Evolutionary conservation across 2,329 filamentous ascomycete genomes (phyloP).

Genomic region (Fusarium sp.): DNA sequence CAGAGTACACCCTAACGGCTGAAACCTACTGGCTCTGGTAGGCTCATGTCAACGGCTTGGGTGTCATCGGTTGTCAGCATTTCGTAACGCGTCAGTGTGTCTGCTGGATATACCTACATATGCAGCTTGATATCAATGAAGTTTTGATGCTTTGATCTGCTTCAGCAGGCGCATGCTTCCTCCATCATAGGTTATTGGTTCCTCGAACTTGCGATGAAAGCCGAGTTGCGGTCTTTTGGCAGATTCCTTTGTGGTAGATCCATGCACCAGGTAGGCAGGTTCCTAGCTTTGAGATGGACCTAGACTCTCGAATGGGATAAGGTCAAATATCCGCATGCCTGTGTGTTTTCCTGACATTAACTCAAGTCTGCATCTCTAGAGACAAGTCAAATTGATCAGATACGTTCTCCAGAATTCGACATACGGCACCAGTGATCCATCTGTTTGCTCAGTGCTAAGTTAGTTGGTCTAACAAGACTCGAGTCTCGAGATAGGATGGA

Average conservation of each 20-base stretch:
- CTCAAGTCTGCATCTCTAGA: neutral
- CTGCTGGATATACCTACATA: neutral
- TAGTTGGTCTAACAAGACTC: neutral
- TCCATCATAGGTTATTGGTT: neutral
- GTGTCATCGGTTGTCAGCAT: slow-evolving; percentile 33
- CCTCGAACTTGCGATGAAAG: neutral
- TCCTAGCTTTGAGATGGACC: slow-evolving; percentile 3
- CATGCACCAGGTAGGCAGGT: slow-evolving; percentile 10
- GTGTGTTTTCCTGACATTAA: neutral
- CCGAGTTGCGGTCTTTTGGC: slow-evolving; percentile 2
- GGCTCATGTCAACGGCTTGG: slow-evolving; percentile 22
- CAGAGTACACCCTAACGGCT: slow-evolving; percentile 25
- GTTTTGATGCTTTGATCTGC: neutral
- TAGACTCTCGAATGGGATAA: neutral
- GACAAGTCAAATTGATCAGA: neutral
- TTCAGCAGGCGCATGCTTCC: neutral
- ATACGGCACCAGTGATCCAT: neutral
- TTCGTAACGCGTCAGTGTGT: slow-evolving; percentile 10
- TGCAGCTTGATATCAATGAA: slow-evolving; percentile 4
- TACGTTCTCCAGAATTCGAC: neutral
- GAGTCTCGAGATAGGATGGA: neutral
- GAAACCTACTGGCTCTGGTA: slow-evolving; percentile 15
- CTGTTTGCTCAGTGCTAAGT: neutral
- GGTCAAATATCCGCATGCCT: neutral
- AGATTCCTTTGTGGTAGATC: neutral